phyloP scores from a whole-genome alignment of 129 eudicot genomes.

The Artemisia tridentata region DNA sequence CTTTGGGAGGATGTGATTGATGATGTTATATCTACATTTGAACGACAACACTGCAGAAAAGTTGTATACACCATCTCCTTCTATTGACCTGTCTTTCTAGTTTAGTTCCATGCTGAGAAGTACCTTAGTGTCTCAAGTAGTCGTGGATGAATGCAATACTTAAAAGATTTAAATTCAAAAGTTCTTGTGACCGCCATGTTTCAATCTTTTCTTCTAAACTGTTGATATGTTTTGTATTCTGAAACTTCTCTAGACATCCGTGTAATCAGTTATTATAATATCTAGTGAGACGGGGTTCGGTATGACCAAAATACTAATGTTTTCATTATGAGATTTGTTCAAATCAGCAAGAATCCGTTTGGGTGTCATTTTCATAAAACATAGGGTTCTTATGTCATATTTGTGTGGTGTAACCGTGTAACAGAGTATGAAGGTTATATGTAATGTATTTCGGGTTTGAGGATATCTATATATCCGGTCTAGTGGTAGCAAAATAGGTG shows the following conservation, averaged over 20 bases:
- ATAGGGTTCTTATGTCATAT: no score
- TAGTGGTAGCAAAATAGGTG: no score
- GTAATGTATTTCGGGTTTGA: no score
- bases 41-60: slow-evolving; percentile 67
- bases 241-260: neutral
- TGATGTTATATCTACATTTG: slow-evolving; percentile 57
- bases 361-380: no score
- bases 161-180: neutral
- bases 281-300: neutral
- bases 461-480: no score
- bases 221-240: neutral
- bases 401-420: no score
- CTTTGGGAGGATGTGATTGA: slow-evolving; percentile 74
- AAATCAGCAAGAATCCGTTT: neutral
- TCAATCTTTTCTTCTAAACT: no score
- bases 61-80: slow-evolving; percentile 65
- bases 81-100: slow-evolving; percentile 34
- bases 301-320: neutral
- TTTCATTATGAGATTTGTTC: neutral
- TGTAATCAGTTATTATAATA: neutral
- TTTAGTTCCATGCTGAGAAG: neutral
- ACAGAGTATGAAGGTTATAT: no score
- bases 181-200: neutral
- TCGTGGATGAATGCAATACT: no score
- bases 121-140: neutral